Conservation (phyloP, 1,284 basidiomycete genomes). For the Moesziomyces antarcticus region DNA sequence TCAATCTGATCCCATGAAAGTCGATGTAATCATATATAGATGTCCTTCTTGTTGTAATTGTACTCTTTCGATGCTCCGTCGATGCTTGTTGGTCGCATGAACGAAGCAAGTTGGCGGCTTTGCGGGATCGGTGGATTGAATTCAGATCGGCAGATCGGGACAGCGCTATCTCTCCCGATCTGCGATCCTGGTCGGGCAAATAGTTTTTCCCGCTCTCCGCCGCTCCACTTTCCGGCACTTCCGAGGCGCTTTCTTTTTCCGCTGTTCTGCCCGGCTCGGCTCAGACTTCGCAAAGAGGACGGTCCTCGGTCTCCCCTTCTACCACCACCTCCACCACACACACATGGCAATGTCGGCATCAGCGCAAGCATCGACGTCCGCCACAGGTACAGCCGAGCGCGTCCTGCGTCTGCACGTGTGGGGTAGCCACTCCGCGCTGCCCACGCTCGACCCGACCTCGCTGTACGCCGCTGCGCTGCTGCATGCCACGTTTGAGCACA, state of each 20-base stretch:
- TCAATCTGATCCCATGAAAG: too few relatives aligned
- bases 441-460: slow-evolving; percentile 52
- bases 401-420: slow-evolving; percentile 39
- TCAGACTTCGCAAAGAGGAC: not conserved
- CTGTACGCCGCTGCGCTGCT: slow-evolving; percentile 56
- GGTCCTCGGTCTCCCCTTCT: not conserved
- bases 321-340: not conserved
- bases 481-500: slow-evolving; percentile 25
- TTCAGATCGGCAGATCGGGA: not conserved
- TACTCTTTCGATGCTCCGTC: too few relatives aligned
- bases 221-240: slow-evolving; percentile 8
- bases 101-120: too few relatives aligned
- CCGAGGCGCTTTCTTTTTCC: not conserved
- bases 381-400: not conserved
- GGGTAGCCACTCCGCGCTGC: slow-evolving; percentile 33
- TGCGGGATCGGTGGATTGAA: slow-evolving; percentile 1
- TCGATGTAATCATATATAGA: too few relatives aligned
- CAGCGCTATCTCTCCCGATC: not conserved
- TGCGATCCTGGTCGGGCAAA: not conserved
- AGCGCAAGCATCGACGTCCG: slow-evolving; percentile 3
- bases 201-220: slow-evolving; percentile 8
- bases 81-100: not conserved
- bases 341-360: slow-evolving; percentile 5
- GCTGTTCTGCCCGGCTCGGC: too few relatives aligned
- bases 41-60: too few relatives aligned